These are phyloP conservation scores for Linum lewisii DNA, from an alignment of 345 rosid species.

Conservation along the genomic window DNA sequence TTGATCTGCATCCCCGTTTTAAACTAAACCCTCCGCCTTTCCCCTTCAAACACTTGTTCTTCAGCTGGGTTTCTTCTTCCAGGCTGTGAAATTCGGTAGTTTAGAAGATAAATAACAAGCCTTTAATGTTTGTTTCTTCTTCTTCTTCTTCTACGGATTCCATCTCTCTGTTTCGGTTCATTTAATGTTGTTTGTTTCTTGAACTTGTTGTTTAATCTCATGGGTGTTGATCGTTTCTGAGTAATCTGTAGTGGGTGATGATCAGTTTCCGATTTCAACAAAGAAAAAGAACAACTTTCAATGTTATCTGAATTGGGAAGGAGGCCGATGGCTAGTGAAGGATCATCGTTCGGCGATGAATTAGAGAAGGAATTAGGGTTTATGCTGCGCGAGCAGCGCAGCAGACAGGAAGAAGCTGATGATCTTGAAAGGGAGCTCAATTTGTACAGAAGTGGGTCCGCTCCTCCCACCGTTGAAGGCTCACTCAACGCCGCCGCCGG, in stretches of 20 bases:
- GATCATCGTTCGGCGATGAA: conserved; percentile 66
- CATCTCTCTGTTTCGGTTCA: too few species aligned
- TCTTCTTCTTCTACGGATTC: too few species aligned
- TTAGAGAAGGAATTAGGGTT: conserved; percentile 62
- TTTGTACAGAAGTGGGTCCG: conserved; percentile 67
- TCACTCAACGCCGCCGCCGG: conserved; percentile 54
- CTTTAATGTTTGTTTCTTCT: conserved; percentile 5
- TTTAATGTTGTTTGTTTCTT: conserved; percentile 24
- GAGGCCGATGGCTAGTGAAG: conserved; percentile 58
- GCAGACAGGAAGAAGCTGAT: conserved; percentile 35
- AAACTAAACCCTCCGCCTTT: conserved; percentile 9
- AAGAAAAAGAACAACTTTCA: too few species aligned
- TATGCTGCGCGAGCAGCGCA: conserved; percentile 39
- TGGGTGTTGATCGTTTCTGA: conserved; percentile 15
- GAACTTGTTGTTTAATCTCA: conserved; percentile 9
- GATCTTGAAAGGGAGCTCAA: conserved; percentile 55
- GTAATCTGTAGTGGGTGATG: conserved; percentile 16
- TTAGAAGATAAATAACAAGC: conserved; percentile 19
- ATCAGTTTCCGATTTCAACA: conserved; percentile 24
- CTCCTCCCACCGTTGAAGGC: conserved; percentile 73
- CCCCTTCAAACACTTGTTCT: conserved; percentile 2
- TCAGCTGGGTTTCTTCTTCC: conserved; percentile 6
- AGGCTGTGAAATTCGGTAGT: conserved; percentile 1
- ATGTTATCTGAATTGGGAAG: conserved; percentile 56
- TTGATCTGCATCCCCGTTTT: conserved; percentile 39